These are phyloP conservation scores for Pythium inflatum DNA, from an alignment of 352 stramenopile genomes.

Conservation along the genomic window DNA sequence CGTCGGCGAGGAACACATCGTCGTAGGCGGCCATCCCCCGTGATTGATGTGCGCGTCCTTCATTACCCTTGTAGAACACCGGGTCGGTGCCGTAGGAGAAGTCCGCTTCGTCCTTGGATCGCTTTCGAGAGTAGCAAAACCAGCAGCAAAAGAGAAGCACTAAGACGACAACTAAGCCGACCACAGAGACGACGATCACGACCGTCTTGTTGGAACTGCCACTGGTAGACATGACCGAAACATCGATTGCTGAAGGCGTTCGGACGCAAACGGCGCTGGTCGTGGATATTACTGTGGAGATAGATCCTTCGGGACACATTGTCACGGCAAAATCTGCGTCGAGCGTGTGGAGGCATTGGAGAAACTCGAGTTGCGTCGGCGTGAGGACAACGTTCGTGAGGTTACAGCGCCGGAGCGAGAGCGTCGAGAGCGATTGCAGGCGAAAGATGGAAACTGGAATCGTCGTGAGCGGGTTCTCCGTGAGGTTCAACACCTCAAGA, in stretches of 20 bases:
- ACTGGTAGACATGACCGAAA: not conserved
- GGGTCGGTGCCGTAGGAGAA: too few species aligned
- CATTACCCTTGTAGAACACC: too few species aligned
- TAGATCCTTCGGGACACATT: slow-evolving; percentile 28
- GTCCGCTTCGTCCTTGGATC: too few species aligned
- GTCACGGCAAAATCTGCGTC: slow-evolving; percentile 51
- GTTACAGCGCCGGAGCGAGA: slow-evolving; percentile 57
- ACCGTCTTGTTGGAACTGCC: not conserved
- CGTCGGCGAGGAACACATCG: too few species aligned
- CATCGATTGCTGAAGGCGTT: not conserved
- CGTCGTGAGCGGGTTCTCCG: slow-evolving; percentile 45
- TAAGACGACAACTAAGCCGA: not conserved
- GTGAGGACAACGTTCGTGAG: slow-evolving; percentile 62
- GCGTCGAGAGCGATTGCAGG: slow-evolving; percentile 47
- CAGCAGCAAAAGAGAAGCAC: too few species aligned
- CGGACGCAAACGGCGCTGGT: not conserved
- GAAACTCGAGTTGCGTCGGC: slow-evolving; percentile 36
- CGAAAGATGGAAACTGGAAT: slow-evolving; percentile 54
- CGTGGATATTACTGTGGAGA: not conserved
- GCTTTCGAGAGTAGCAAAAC: too few species aligned
- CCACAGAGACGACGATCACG: not conserved
- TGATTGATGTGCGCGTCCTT: too few species aligned
- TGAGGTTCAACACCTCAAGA: slow-evolving; percentile 42
- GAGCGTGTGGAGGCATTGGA: slow-evolving; percentile 52
- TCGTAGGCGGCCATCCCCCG: too few species aligned